A percentile compares a stretch with the other conserved stretches of the same genome.
phyloP scores from a whole-genome alignment of 2,329 filamentous ascomycete species.

The Venturiaceae sp. region DNA sequence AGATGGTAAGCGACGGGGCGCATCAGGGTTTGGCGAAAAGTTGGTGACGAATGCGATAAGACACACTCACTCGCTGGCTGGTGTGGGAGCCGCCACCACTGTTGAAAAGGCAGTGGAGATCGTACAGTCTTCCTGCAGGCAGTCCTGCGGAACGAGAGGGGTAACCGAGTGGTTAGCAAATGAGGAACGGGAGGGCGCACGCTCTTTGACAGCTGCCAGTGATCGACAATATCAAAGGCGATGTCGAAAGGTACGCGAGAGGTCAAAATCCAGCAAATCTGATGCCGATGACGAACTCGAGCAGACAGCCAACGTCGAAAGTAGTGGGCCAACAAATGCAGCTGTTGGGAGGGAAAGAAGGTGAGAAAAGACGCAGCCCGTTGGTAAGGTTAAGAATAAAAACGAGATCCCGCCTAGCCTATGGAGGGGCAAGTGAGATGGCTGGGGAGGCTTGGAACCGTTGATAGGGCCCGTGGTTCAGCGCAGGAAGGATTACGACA shows the following conservation, averaged over 20 bases:
- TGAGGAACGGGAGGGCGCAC: not conserved
- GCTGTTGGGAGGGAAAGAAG: not conserved
- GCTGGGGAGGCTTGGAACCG: too few relatives aligned
- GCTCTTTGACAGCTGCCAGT: constrained; percentile 1
- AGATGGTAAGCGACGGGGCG: not conserved
- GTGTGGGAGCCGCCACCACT: not conserved
- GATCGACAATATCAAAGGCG: not conserved
- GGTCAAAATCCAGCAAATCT: not conserved
- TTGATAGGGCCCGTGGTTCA: too few relatives aligned
- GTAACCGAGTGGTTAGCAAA: not conserved
- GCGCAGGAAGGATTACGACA: too few relatives aligned
- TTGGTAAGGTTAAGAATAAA: not conserved
- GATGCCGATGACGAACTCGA: not conserved
- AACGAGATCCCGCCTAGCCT: not conserved
- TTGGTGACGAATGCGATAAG: constrained; percentile 2
- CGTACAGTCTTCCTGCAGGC: constrained; percentile 1
- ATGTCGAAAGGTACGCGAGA: not conserved
- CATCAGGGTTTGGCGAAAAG: not conserved
- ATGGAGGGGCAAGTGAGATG: not conserved
- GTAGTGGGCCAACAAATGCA: not conserved
- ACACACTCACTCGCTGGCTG: not conserved
- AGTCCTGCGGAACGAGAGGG: not conserved
- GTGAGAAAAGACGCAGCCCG: not conserved
- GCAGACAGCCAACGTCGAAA: not conserved
- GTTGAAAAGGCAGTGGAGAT: not conserved